Conservation (phyloP, 1,284 basidiomycete genomes). For the Peniophora sp. region DNA sequence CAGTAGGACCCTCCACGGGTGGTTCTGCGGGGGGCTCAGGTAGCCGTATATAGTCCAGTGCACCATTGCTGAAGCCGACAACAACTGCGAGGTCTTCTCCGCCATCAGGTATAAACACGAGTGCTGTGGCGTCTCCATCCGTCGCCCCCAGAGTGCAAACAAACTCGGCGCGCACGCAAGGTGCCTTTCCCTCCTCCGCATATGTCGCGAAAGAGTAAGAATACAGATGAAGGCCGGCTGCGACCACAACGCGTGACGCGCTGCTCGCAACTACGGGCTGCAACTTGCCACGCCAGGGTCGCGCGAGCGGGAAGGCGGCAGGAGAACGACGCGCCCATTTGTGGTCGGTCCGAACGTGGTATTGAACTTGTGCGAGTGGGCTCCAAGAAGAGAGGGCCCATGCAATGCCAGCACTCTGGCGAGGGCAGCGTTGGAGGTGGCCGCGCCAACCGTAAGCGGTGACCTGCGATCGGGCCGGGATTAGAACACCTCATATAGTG, state of each 20-base stretch:
- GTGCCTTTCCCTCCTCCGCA: slow-evolving; percentile 21
- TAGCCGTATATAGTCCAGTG: slow-evolving; percentile 39
- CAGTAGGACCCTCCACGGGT: slow-evolving; percentile 12
- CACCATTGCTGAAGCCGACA: slow-evolving; percentile 56
- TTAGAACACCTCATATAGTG: neutral
- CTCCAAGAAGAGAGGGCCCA: slow-evolving; percentile 40
- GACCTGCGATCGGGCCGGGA: slow-evolving; percentile 39
- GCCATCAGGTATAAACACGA: slow-evolving; percentile 34
- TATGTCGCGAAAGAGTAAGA: slow-evolving; percentile 45
- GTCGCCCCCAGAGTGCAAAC: slow-evolving; percentile 27
- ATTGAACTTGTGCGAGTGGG: slow-evolving; percentile 36
- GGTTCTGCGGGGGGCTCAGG: slow-evolving; percentile 14
- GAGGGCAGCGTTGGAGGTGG: slow-evolving; percentile 40
- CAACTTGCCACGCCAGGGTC: slow-evolving; percentile 49
- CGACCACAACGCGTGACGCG: slow-evolving; percentile 49
- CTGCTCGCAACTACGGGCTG: slow-evolving; percentile 57
- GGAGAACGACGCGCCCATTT: slow-evolving; percentile 49
- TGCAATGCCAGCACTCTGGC: slow-evolving; percentile 45
- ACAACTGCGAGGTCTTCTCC: slow-evolving; percentile 42
- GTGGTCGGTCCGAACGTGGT: slow-evolving; percentile 44
- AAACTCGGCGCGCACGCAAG: slow-evolving; percentile 43
- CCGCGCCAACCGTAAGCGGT: slow-evolving; percentile 51
- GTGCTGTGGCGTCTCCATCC: slow-evolving; percentile 45
- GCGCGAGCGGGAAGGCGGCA: slow-evolving; percentile 60
- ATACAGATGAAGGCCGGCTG: slow-evolving; percentile 50